A percentile compares a stretch with the other conserved stretches of the same genome.
Conservation (phyloP, 345 rosid genomes). For the Combretum micranthum region DNA sequence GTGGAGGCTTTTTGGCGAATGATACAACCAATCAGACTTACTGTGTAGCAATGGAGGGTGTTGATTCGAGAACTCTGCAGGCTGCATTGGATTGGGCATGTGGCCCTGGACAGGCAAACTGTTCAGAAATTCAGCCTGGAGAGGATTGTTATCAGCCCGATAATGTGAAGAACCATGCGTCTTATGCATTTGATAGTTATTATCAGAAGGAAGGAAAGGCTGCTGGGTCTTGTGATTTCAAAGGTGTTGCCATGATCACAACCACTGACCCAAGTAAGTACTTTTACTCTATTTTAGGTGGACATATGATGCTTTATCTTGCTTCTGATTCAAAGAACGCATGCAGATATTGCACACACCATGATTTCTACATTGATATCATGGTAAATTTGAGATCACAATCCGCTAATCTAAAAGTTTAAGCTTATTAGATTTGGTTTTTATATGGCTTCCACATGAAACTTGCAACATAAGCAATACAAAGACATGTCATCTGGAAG, state of each 20-base stretch:
- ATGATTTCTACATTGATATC: no score
- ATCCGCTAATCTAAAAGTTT: background rate
- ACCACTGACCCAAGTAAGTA: conserved; percentile 93
- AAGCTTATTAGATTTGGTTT: background rate
- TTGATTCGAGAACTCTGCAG: conserved; percentile 67
- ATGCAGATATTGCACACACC: no score
- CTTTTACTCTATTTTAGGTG: background rate
- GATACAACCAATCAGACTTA: conserved; percentile 92
- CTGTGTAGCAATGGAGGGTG: conserved; percentile 66
- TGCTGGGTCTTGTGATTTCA: conserved; percentile 86
- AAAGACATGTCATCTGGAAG: no score
- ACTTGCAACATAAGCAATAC: no score
- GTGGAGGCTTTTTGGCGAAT: conserved; percentile 77
- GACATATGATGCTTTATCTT: no score
- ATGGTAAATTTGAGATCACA: no score
- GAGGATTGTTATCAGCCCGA: conserved; percentile 86
- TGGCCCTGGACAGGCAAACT: conserved; percentile 85
- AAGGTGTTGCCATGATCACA: conserved; percentile 94
- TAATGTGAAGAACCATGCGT: conserved; percentile 77
- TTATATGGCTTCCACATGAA: no score
- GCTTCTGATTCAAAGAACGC: no score
- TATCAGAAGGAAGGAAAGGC: conserved; percentile 78
- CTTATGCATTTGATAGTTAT: conserved; percentile 95
- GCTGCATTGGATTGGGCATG: conserved; percentile 98
- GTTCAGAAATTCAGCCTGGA: conserved; percentile 93